Base-by-base conservation (phyloP, 139 green algal genomes). In the Tetradesmus lagerheimii region DNA sequence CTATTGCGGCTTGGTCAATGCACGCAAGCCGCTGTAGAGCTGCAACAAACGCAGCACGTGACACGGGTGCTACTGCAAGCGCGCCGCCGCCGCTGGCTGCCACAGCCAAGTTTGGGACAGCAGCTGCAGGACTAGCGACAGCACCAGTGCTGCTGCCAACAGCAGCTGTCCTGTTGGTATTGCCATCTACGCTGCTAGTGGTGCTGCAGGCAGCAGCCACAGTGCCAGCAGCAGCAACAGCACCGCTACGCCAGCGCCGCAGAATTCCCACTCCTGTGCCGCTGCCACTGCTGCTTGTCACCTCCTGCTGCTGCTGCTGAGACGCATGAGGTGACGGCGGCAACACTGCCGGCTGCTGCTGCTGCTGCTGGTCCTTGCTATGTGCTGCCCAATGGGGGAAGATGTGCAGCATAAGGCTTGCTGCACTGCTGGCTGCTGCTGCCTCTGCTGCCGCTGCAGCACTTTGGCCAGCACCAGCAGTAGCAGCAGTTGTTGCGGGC, bases 291-390 rank as follows among this genome's bases (percentile, higher is more conserved):
- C 67, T 78, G 67, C 67, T 14, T 78, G 67, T 14, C 15, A 38
- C 67, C 15, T 78, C n/a, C 67, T 39, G 31, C n/a, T 37, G 67
- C 67, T 38, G 57, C 67, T 23, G 66, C 66, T 37, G 66, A 35
- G 66, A 14, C 11, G 66, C 66, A 35, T 76, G 66, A 11, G 23
- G 27, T 76, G 27, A 2, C 27, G 9, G 12, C 74, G 23, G 6
- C 66, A 16, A 14, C 50, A 35, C 43, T 50, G 43, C 16, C 81
- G 29, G 50, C 83, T 88, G 83, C 83, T 88, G 83, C 83, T 88
- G 57, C 83, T 88, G 83, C 37, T 87, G 82, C 39, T 57, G 39
- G n/a, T 25, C 34, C 38, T 77, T 88, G 37, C 20, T 75, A 23
- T 25, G 16, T 41, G 15, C 25, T 25, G 39, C 16, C 16, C 18